A percentile compares a stretch with the other conserved stretches of the same genome.
Conservation (phyloP, 768 basidiomycete genomes). For the Stropharia rugosoannulata region DNA sequence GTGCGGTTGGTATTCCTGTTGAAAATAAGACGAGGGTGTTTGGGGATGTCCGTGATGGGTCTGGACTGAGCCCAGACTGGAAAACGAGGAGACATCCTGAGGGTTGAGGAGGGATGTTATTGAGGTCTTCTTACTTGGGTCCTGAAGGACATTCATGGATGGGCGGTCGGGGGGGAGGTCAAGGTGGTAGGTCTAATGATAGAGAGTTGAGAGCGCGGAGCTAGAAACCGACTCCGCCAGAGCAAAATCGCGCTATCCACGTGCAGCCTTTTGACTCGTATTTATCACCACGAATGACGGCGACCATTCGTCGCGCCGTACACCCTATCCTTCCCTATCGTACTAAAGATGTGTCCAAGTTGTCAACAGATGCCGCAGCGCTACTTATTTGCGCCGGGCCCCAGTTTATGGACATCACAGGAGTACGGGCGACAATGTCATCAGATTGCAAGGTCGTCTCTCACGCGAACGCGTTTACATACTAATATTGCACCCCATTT, state of each 20-base stretch:
- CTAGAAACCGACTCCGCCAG: neutral
- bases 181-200: neutral
- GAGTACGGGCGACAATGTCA: no score
- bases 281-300: no score
- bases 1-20: constrained; percentile 21
- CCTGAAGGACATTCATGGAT: constrained; percentile 31
- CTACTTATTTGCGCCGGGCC: no score
- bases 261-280: constrained; percentile 6
- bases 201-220: constrained; percentile 4
- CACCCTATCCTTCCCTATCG: no score
- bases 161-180: neutral
- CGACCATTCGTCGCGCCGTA: no score
- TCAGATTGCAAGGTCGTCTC: no score
- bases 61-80: constrained; percentile 17
- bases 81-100: constrained; percentile 28
- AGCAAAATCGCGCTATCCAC: constrained; percentile 13
- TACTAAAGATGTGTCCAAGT: neutral
- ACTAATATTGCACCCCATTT: no score
- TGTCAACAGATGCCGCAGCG: no score
- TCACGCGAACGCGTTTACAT: no score
- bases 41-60: constrained; percentile 24
- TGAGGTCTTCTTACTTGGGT: constrained; percentile 40
- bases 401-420: no score
- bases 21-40: constrained; percentile 20
- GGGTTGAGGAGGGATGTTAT: constrained; percentile 43